A percentile compares a stretch with the other conserved stretches of the same genome.
These are phyloP conservation scores for Tothia fuscella DNA, from an alignment of 2,329 filamentous ascomycete species.

Conservation along the genomic window DNA sequence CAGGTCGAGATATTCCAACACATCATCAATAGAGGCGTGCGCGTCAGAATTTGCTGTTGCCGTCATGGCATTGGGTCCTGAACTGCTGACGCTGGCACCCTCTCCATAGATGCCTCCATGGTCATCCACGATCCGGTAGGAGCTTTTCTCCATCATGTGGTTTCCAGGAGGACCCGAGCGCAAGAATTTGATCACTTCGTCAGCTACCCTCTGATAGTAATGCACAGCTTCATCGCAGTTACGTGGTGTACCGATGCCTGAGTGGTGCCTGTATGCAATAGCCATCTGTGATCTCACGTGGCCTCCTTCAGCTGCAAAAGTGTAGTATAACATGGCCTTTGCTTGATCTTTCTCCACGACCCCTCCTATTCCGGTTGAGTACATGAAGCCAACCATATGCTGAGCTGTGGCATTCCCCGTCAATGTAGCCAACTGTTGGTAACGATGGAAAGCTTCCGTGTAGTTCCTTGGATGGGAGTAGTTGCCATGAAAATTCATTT, in stretches of 20 bases:
- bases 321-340: conserved; percentile 85
- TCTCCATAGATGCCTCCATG: conserved; percentile 88
- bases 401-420: conserved; percentile 86
- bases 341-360: conserved; percentile 78
- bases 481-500: conserved; percentile 96
- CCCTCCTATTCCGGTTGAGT: conserved; percentile 80
- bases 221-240: conserved; percentile 75
- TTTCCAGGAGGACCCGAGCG: conserved; percentile 85
- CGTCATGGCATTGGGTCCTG: conserved; percentile 68
- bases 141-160: conserved; percentile 61
- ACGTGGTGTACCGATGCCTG: conserved; percentile 72
- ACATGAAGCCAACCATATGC: conserved; percentile 91
- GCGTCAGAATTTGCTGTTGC: conserved; percentile 64
- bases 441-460: conserved; percentile 65
- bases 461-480: conserved; percentile 79
- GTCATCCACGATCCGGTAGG: conserved; percentile 81
- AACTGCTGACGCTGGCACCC: conserved; percentile 80
- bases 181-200: conserved; percentile 83
- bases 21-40: conserved; percentile 80
- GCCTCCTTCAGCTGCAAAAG: conserved; percentile 75
- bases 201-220: conserved; percentile 87
- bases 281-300: conserved; percentile 89
- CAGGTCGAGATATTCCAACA: conserved; percentile 85
- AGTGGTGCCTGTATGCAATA: conserved; percentile 72
- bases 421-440: conserved; percentile 61